Evolutionary conservation across 441 rosid genomes (phyloP), one percentile per base, ranked within the genome.

Genomic region (Arabidopsis lyrata): DNA sequence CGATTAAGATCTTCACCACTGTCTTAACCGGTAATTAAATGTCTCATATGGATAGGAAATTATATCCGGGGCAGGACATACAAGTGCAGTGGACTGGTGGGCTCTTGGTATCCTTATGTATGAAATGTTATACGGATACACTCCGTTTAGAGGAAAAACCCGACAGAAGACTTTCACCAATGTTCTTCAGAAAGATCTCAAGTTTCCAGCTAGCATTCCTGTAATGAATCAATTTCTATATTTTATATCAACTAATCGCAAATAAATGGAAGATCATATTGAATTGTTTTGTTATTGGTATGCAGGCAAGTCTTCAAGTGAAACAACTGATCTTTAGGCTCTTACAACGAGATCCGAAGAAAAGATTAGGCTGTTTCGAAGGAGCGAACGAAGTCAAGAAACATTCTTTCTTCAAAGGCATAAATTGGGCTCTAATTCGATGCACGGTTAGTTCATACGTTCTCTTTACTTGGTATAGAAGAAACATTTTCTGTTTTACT

Each of bases 41-140:
- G 48, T 80, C 48, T 82, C 66, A 32, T 48, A 39, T 39, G 2
- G 12, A 74, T 83, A 95, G 99, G 99, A 95, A 83, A 93, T 95
- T 62, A 89, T 95, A 76, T 66, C 79, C 69, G 98, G 93, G 12
- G 91, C 92, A 54, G 98, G 99, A 39, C 99, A 95, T 79, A 87
- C 91, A 0, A 95, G 99, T 86, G 98, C 99, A 58, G 98, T 91
- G 66, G 99, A 95, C 80, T 95, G 99, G 99, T 95, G 99, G 99
- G 98, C 99, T 63, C 90, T 93, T 68, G 99, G 99, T 20, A 88
- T 93, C 68, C 97, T 95, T 75, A 79, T 95, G 35, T 95, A 88
- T 35, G 97, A 95, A 77, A 95, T 95, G 99, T 81, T 95, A 18
- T 95, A 95, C 75, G 97, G 99, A 78, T 87, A 90, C 75, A 95